Percentiles rank a stretch among this genome's conserved stretches.
phyloP scores from a whole-genome alignment of 2,329 filamentous ascomycete species.

The Talaromyces sp. region DNA sequence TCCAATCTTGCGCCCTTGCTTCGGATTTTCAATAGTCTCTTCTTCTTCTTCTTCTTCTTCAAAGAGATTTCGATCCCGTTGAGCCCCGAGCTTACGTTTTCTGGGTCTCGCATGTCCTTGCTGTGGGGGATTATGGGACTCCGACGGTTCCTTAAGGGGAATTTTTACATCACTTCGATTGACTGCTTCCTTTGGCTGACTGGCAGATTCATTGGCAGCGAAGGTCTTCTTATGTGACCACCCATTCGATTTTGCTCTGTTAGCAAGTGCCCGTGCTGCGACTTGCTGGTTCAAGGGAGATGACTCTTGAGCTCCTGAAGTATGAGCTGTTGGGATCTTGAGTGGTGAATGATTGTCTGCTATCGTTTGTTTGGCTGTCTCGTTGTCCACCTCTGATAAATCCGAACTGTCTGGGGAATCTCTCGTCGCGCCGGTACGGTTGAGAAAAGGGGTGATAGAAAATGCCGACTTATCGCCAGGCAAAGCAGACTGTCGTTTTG shows the following conservation, averaged over 20 bases:
- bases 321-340: constrained; percentile 2
- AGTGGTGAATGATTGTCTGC: constrained; percentile 9
- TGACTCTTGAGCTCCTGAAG: background rate
- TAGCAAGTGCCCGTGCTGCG: constrained; percentile 5
- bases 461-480: constrained; percentile 88
- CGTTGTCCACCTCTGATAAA: constrained; percentile 30
- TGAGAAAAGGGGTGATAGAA: constrained; percentile 92
- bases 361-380: constrained; percentile 24
- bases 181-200: constrained; percentile 7
- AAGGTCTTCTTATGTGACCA: background rate
- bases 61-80: constrained; percentile 68
- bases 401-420: constrained; percentile 32
- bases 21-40: constrained; percentile 26
- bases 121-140: constrained; percentile 22
- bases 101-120: constrained; percentile 57
- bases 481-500: constrained; percentile 59
- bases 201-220: background rate
- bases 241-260: constrained; percentile 8
- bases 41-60: constrained; percentile 69
- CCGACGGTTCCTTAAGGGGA: constrained; percentile 20
- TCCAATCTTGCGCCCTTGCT: constrained; percentile 30
- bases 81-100: constrained; percentile 70
- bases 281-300: constrained; percentile 4
- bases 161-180: constrained; percentile 6
- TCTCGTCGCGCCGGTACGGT: constrained; percentile 66